Evolutionary conservation across 2,329 filamentous ascomycete genomes (phyloP).

Genomic region (Paramyrothecium roridum): DNA sequence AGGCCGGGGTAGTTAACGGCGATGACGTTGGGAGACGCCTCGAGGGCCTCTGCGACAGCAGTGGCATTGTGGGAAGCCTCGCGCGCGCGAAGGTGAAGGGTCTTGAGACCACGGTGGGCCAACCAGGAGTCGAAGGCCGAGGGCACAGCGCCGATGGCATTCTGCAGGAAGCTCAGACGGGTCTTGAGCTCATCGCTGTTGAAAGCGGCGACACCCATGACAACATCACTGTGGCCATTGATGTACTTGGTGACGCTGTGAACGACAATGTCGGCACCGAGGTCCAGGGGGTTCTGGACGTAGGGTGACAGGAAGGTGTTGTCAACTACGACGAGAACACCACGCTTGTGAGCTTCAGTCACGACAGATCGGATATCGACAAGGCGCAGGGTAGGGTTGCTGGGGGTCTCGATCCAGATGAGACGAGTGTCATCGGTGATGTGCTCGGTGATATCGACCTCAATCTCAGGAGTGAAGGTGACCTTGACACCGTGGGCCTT

Average conservation of each 20-base stretch:
- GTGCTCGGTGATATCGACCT: slow-evolving; percentile 79
- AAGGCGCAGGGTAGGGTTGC: slow-evolving; percentile 88
- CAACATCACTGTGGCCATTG: slow-evolving; percentile 93
- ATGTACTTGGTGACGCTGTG: slow-evolving; percentile 99
- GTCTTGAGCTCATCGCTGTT: slow-evolving; percentile 78
- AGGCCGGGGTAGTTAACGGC: slow-evolving; percentile 95
- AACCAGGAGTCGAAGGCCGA: slow-evolving; percentile 98
- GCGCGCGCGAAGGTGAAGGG: slow-evolving; percentile 85
- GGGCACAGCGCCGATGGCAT: slow-evolving; percentile 93
- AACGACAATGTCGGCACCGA: slow-evolving; percentile 93
- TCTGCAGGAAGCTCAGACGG: slow-evolving; percentile 86
- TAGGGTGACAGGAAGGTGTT: slow-evolving; percentile 98
- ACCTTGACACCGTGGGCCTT: slow-evolving; percentile 91
- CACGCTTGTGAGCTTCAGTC: slow-evolving; percentile 77
- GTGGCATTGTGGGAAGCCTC: slow-evolving; percentile 82
- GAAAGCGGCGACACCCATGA: slow-evolving; percentile 96
- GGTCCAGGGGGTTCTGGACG: slow-evolving; percentile 91
- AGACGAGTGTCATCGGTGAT: slow-evolving; percentile 88
- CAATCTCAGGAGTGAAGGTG: slow-evolving; percentile 90
- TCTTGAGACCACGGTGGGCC: slow-evolving; percentile 94
- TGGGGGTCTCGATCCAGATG: slow-evolving; percentile 93
- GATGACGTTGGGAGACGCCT: slow-evolving; percentile 77
- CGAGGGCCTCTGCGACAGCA: slow-evolving; percentile 71
- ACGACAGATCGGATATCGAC: slow-evolving; percentile 90
- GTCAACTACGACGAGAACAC: slow-evolving; percentile 95